Conservation (phyloP, 495 filamentous ascomycete genomes). For the Podospora didyma region DNA sequence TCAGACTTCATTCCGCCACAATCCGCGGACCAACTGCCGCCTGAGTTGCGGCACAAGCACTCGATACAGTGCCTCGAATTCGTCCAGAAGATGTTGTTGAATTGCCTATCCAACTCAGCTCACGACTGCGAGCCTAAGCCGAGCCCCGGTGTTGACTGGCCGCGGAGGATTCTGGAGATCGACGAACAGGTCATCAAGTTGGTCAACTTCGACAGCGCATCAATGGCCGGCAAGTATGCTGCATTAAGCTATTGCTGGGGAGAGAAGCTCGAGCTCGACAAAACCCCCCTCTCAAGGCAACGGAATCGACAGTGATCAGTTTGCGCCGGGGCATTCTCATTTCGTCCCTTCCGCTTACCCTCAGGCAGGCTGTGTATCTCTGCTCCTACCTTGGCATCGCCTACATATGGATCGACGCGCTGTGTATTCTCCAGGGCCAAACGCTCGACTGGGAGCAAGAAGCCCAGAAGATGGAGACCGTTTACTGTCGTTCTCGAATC, state of each 20-base stretch:
- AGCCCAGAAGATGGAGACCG: conserved; percentile 12
- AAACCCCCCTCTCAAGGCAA: neutral
- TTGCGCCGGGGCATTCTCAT: neutral
- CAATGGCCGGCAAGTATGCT: neutral
- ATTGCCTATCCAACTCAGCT: too few species aligned
- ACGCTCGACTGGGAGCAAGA: conserved; percentile 10
- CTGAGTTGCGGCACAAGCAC: too few species aligned
- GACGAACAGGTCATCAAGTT: neutral
- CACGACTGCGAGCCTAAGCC: neutral
- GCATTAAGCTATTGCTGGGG: conserved; percentile 6
- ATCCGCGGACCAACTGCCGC: too few species aligned
- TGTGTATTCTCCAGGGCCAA: conserved; percentile 22
- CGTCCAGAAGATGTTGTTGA: too few species aligned
- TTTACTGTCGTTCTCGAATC: conserved; percentile 13
- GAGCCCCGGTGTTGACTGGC: neutral
- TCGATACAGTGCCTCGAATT: too few species aligned
- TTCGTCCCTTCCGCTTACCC: neutral
- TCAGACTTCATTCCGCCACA: too few species aligned
- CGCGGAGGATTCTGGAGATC: neutral
- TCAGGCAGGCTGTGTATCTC: neutral
- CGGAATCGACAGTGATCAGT: neutral
- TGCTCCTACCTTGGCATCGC: conserved; percentile 8
- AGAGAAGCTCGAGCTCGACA: neutral
- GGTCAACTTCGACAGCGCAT: neutral
- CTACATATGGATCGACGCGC: conserved; percentile 25